phyloP scores from a whole-genome alignment of 108 stramenopile genomes.

The Heterococcus sp. region DNA sequence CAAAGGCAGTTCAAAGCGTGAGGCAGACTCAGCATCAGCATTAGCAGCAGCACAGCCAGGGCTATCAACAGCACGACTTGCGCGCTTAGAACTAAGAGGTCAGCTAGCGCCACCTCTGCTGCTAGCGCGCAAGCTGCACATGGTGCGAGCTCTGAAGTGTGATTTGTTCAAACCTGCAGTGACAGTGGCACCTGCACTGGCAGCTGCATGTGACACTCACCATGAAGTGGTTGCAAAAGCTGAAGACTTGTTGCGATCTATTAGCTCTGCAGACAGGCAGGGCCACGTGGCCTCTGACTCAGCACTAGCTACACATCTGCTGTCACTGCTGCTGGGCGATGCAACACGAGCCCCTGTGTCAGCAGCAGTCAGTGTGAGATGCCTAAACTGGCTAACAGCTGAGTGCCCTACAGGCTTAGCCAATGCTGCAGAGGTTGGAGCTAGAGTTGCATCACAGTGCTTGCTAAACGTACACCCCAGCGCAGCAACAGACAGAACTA shows the following conservation, averaged over 20 bases:
- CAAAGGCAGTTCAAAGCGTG: constrained; percentile 11
- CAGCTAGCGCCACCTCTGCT: constrained; percentile 21
- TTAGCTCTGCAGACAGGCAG: constrained; percentile 28
- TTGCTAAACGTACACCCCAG: constrained; percentile 5
- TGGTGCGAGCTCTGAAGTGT: constrained; percentile 24
- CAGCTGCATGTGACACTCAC: constrained; percentile 30
- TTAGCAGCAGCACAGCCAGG: constrained; percentile 8
- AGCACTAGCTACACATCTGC: constrained; percentile 2
- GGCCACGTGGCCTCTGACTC: constrained; percentile 12
- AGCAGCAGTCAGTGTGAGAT: constrained; percentile 19
- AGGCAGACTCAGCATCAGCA: constrained; percentile 5
- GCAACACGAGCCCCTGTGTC: constrained; percentile 1
- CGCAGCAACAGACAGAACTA: constrained; percentile 6
- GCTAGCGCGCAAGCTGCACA: constrained; percentile 23
- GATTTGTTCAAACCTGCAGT: constrained; percentile 21
- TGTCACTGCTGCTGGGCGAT: constrained; percentile 13
- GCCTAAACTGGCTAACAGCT: constrained; percentile 28
- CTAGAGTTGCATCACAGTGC: constrained; percentile 11
- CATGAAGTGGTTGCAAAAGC: constrained; percentile 35
- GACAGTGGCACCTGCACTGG: constrained; percentile 16
- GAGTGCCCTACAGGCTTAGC: constrained; percentile 34
- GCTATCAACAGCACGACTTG: constrained; percentile 19
- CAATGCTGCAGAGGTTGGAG: constrained; percentile 7
- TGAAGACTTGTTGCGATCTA: constrained; percentile 18
- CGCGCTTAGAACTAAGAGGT: constrained; percentile 18